These are phyloP conservation scores for Chlamydomonas sp. DNA, from an alignment of 139 green algal species.

Conservation along the genomic window DNA sequence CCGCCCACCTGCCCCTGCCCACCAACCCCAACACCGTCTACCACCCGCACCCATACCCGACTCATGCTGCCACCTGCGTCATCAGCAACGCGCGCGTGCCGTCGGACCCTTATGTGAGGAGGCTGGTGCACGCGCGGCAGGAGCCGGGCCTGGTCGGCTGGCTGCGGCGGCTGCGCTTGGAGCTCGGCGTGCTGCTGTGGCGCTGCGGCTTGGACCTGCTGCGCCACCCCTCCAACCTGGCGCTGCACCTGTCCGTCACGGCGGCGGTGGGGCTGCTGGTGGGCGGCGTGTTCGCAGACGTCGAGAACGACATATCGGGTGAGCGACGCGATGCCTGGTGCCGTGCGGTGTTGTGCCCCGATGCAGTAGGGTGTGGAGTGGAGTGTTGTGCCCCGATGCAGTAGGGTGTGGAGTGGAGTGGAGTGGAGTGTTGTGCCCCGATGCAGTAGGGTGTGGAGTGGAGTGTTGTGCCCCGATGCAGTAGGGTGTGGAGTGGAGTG, in stretches of 20 bases:
- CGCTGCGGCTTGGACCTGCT: constrained; percentile 69
- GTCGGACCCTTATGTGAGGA: not conserved
- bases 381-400: too few species aligned
- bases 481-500: too few species aligned
- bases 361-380: too few species aligned
- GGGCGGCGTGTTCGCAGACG: constrained; percentile 73
- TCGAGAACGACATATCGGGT: constrained; percentile 39
- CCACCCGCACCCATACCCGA: too few species aligned
- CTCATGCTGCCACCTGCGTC: too few species aligned
- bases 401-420: too few species aligned
- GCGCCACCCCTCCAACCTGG: constrained; percentile 74
- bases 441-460: too few species aligned
- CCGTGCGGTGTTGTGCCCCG: not conserved
- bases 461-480: too few species aligned
- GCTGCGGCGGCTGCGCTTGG: constrained; percentile 27
- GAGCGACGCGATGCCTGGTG: not conserved
- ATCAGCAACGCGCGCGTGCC: too few species aligned
- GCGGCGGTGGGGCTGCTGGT: constrained; percentile 68
- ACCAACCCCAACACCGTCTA: too few species aligned
- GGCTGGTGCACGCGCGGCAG: not conserved
- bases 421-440: too few species aligned
- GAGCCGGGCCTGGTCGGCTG: not conserved
- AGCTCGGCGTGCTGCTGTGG: constrained; percentile 80
- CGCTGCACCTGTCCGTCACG: constrained; percentile 67
- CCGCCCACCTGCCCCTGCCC: too few species aligned